Percentiles rank a stretch among this genome's conserved stretches.
Evolutionary conservation across 2,329 filamentous ascomycete species (phyloP).

Genomic region (Alternaria ethzedia): DNA sequence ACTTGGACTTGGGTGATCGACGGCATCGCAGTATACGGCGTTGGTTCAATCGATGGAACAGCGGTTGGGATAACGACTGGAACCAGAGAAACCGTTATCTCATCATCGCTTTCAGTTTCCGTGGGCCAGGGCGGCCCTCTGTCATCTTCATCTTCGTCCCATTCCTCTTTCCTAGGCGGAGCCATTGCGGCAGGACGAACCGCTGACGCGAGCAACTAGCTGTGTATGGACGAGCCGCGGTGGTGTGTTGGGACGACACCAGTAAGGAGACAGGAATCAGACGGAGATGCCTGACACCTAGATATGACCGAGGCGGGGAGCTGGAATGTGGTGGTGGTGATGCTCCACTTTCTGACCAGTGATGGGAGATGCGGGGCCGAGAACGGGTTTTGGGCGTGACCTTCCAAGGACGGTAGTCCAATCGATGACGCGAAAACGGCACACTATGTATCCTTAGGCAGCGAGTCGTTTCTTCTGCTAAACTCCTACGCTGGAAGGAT

Average conservation of each 20-base stretch:
- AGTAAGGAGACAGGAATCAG: constrained; percentile 4
- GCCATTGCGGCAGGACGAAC: constrained; percentile 24
- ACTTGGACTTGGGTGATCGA: neutral
- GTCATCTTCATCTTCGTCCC: constrained; percentile 10
- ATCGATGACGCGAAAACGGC: constrained; percentile 27
- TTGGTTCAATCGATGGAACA: neutral
- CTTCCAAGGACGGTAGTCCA: constrained; percentile 15
- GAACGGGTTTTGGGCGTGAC: constrained; percentile 25
- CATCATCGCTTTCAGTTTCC: neutral
- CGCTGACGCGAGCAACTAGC: constrained; percentile 26
- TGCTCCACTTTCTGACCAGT: constrained; percentile 24
- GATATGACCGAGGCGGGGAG: constrained; percentile 13
- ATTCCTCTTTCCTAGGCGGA: constrained; percentile 7
- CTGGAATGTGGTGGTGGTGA: constrained; percentile 25
- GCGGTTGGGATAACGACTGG: neutral
- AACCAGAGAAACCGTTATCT: neutral
- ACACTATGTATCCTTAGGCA: neutral
- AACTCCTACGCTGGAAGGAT: neutral
- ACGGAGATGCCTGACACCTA: constrained; percentile 14
- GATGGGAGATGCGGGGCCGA: constrained; percentile 40
- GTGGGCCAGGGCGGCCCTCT: neutral
- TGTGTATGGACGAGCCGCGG: constrained; percentile 10
- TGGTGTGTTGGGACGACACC: constrained; percentile 21
- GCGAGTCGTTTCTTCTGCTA: neutral
- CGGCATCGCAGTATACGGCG: neutral